These are phyloP conservation scores for Verticillium klebahnii DNA, from an alignment of 2,329 filamentous ascomycete species.

Conservation along the genomic window DNA sequence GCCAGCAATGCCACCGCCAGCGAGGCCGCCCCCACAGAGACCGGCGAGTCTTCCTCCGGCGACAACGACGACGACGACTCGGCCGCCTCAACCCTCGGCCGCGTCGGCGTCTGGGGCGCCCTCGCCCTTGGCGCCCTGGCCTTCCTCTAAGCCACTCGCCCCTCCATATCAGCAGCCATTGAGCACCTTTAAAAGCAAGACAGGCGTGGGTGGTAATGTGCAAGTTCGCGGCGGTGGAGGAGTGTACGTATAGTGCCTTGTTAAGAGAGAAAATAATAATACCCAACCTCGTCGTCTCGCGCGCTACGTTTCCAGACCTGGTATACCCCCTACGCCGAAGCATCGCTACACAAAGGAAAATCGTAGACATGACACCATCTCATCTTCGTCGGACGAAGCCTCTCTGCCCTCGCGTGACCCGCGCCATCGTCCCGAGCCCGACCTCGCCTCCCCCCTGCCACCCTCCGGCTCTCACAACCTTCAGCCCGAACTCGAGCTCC, in stretches of 20 bases:
- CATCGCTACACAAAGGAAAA: conserved; percentile 1
- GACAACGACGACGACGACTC: not conserved
- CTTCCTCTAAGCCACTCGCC: conserved; percentile 1
- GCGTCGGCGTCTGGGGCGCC: conserved; percentile 5
- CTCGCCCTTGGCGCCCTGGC: conserved; percentile 9
- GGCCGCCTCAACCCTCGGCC: conserved; percentile 2
- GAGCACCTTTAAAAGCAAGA: not conserved
- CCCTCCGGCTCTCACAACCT: conserved; percentile 7
- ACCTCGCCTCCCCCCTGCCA: conserved; percentile 14
- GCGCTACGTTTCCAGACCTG: not conserved
- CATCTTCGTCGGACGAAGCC: not conserved
- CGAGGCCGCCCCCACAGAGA: not conserved
- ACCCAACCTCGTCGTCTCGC: not conserved
- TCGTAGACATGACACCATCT: not conserved
- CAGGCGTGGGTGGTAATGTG: not conserved
- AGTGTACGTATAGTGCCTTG: not conserved
- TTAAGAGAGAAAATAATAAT: not conserved
- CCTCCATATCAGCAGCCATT: not conserved
- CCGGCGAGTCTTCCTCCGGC: not conserved
- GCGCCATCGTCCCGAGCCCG: conserved; percentile 11
- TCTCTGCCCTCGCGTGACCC: conserved; percentile 11
- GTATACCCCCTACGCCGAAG: not conserved
- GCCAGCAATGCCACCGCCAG: not conserved
- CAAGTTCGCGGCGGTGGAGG: not conserved
- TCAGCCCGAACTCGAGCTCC: conserved; percentile 11